Percentiles rank a stretch among this genome's conserved stretches.
Conservation (phyloP, 1,139 yeast species). For the Zygoascus hellenicus region DNA sequence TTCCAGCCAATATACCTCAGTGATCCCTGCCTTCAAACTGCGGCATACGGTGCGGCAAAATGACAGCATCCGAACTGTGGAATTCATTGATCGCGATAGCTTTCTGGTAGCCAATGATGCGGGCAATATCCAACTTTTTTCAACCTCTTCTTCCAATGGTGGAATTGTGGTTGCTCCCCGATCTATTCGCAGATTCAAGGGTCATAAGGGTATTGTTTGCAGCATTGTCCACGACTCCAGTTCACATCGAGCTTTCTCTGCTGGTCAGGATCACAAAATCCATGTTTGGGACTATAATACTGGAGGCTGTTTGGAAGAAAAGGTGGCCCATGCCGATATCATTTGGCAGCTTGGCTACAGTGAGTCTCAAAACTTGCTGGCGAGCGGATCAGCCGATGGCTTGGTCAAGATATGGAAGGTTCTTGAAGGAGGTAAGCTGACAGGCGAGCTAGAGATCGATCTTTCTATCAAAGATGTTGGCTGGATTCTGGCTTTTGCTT, state of each 20-base stretch:
- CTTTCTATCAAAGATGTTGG: conserved; percentile 11
- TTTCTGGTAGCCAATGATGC: conserved; percentile 23
- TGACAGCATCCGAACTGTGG: conserved; percentile 18
- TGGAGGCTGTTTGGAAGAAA: conserved; percentile 10
- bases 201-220: conserved; percentile 23
- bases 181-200: conserved; percentile 15
- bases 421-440: conserved; percentile 7
- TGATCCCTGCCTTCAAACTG: conserved; percentile 4
- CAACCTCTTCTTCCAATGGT: conserved; percentile 3
- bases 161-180: conserved; percentile 11
- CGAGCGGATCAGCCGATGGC: conserved; percentile 28
- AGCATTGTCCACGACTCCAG: conserved; percentile 21
- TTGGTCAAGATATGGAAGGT: conserved; percentile 26
- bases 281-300: conserved; percentile 14
- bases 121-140: conserved; percentile 22
- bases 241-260: conserved; percentile 20
- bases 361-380: conserved; percentile 21
- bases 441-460: conserved; percentile 7
- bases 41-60: conserved; percentile 1
- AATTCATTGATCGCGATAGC: conserved; percentile 13
- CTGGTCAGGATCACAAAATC: conserved; percentile 22
- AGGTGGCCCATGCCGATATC: conserved; percentile 21
- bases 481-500: conserved; percentile 16
- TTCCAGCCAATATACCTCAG: neutral
- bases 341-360: conserved; percentile 22